Conservation (phyloP, 169 alveolate genomes). For the Cryptosporidium muris region DNA sequence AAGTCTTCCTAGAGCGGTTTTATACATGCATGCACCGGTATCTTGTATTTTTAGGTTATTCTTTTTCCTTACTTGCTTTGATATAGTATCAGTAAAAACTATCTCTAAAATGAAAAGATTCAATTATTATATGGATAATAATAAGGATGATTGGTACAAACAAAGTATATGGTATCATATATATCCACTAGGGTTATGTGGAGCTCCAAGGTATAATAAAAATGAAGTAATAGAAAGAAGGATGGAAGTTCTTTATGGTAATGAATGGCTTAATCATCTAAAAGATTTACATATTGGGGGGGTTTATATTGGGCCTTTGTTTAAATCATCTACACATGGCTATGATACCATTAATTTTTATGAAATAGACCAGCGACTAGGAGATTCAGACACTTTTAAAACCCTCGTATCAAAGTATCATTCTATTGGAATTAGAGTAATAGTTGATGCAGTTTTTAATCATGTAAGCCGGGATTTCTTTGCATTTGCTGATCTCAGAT, state of each 20-base stretch:
- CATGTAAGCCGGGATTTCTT: conserved; percentile 59
- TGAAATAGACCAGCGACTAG: conserved; percentile 38
- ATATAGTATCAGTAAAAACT: too few relatives aligned
- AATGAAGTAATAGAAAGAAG: conserved; percentile 8
- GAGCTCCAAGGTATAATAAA: conserved; percentile 18
- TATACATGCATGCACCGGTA: too few relatives aligned
- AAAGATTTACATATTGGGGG: conserved; percentile 51
- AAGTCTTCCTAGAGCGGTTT: too few relatives aligned
- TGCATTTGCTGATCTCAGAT: conserved; percentile 41
- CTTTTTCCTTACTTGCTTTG: too few relatives aligned
- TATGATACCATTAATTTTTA: conserved; percentile 54
- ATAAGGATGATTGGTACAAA: conserved; percentile 35
- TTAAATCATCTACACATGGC: conserved; percentile 62
- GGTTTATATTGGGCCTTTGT: conserved; percentile 60
- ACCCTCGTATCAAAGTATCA: conserved; percentile 24
- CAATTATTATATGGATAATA: not conserved
- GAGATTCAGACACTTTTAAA: conserved; percentile 30
- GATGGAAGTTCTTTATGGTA: conserved; percentile 14
- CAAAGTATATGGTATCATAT: conserved; percentile 64
- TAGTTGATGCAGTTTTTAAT: conserved; percentile 59
- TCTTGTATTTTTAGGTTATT: too few relatives aligned
- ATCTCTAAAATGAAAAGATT: too few relatives aligned
- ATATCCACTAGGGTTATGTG: conserved; percentile 57
- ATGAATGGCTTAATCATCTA: conserved; percentile 42
- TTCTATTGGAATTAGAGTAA: conserved; percentile 47